Base-by-base conservation (phyloP, 345 rosid genomes). In the Lepidium africanum region DNA sequence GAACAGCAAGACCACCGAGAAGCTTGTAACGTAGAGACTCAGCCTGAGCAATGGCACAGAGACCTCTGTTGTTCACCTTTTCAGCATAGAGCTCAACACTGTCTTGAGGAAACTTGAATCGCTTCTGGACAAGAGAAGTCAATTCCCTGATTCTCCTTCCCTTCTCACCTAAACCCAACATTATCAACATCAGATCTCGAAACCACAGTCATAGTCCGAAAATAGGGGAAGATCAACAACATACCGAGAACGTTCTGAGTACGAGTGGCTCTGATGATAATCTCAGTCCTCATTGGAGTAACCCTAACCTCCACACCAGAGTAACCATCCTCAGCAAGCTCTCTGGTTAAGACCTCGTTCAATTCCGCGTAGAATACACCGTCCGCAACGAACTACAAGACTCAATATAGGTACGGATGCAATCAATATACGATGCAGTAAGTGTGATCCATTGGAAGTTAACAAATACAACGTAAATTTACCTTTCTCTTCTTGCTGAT, bases 401-500 rank as follows among this genome's bases (percentile, higher is more conserved):
- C 8, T 10, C 56, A 13, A 27, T 10, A 58, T 19, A 67, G 40
- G 19, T 16, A 23, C 17, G 5, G n/a, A 17, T 9, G 19, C 33
- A 45, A 13, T 49, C 16, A 2, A 25, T 12, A 45, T 13, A 10
- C 51, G 30, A 56, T 15, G 9, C 36, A 47, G 53, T 3, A 0
- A 10, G 48, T 5, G n/a, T 45, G 23, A 43, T 33, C 14, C n/a
- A 33, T 17, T 13, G 6, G 6, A 56, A 11, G 7, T 1, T 0
- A 5, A 13, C 21, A 58, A 13, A 56, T 35, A 25, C 17, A 42
- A 37, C 8, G 10, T 8, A 1, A 7, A 67, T 36, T 49, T 3
- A 85, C 91, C 78, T 88, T 88, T 60, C 88, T 77, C 81, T 86
- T 88, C 85, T 88, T 88, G 80, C 91, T 86, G 36, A 88, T 88